Evolutionary conservation across 306 rosid genomes (phyloP), one percentile per base, ranked within the genome.

Genomic region (Vigna mungo): DNA sequence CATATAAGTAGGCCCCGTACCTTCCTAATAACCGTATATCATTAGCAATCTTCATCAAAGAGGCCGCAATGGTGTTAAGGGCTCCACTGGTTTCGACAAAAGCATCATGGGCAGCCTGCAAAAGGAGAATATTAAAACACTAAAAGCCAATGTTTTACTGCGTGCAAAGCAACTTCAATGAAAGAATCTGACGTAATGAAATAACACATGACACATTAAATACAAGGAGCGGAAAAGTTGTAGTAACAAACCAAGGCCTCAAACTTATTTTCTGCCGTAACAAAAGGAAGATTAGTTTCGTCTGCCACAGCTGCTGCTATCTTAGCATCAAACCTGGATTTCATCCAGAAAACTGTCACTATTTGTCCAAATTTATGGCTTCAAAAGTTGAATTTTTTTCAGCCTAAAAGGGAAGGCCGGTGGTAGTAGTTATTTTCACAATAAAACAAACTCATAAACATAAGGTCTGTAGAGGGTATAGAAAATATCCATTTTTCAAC

Each of bases 61-160:
- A 96, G 78, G 90, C 72, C 2, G 99, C 94, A 73, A 92, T 56
- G 36, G 98, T 92, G 85, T 96, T 96, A 46, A 96, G 89, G 70
- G 99, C 89, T 74, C 99, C 99, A 67, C 98, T 92, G 59, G 92
- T 56, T 86, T 89, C 96, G 68, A 96, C 99, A 90, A 88, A 88
- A 76, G 99, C 97, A 87, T 92, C 99, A 81, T 96, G 99, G 63
- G 99, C 99, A 78, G 99, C 99, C 98, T 96, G 85, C 56, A 69
- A 78, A 86, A 71, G 61, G 71, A 73, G 71, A 80, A 69, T 20
- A 49, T 84, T 14, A 75, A 39, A 72, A 69, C 52, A 58, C 44
- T 23, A 60, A 49, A 74, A 25, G 69, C 74, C 51, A 48, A 66
- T 46, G 44, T 75, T 84, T 55, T 64, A 69, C 68, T 51, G 51